phyloP scores from a whole-genome alignment of 768 basidiomycete species.

The Kondoa malvinella region DNA sequence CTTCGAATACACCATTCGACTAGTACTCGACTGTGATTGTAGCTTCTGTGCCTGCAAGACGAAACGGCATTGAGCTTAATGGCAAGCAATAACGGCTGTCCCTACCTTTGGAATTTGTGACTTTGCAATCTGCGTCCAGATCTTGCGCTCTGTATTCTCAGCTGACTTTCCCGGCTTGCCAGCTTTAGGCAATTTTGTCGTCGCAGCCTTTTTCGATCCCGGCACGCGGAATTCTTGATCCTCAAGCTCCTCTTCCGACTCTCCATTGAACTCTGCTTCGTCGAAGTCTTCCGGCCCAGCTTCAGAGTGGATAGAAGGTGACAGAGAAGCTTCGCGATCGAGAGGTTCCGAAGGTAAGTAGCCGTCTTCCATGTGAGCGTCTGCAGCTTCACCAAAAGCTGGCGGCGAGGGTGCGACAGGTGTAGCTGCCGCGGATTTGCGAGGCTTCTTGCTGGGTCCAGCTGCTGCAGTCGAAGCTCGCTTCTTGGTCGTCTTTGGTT shows the following conservation, averaged over 20 bases:
- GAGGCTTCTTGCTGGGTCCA: background rate
- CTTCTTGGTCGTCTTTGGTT: background rate
- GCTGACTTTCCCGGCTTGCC: slow-evolving; percentile 41
- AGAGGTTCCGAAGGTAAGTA: background rate
- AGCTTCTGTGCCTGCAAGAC: slow-evolving; percentile 57
- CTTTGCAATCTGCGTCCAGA: slow-evolving; percentile 75
- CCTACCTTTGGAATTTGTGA: slow-evolving; percentile 65
- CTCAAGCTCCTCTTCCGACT: slow-evolving; percentile 59
- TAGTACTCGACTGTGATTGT: slow-evolving; percentile 48
- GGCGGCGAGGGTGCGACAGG: background rate
- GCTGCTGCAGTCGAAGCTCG: background rate
- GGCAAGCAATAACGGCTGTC: background rate
- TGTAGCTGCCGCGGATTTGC: background rate
- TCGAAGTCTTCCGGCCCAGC: slow-evolving; percentile 51
- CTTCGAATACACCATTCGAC: slow-evolving; percentile 52
- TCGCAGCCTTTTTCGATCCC: background rate
- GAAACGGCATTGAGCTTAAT: slow-evolving; percentile 10
- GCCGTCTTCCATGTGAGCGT: background rate
- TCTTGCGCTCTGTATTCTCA: slow-evolving; percentile 70
- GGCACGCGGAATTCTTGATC: slow-evolving; percentile 49
- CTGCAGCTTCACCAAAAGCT: background rate
- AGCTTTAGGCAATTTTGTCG: slow-evolving; percentile 37
- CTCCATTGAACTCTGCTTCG: slow-evolving; percentile 52
- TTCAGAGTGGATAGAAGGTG: slow-evolving; percentile 46
- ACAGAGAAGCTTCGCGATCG: background rate